Conservation (phyloP, 805 yeast species). For the Metschnikowia vanudenii region DNA sequence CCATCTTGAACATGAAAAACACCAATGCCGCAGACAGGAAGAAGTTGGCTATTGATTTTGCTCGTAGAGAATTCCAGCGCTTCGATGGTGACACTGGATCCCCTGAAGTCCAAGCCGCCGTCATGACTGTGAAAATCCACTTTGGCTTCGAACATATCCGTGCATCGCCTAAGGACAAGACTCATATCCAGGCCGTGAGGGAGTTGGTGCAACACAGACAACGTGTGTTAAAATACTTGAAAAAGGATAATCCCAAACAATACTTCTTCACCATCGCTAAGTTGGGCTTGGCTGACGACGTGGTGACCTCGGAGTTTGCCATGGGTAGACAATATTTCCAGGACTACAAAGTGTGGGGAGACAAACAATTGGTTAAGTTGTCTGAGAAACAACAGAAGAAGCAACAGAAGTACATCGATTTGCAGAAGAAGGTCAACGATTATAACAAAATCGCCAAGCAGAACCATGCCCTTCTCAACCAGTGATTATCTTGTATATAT, state of each 20-base stretch:
- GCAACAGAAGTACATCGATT: constrained; percentile 27
- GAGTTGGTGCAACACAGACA: constrained; percentile 90
- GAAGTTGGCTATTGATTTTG: constrained; percentile 59
- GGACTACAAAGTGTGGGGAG: constrained; percentile 76
- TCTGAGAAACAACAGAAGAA: constrained; percentile 36
- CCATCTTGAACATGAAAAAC: constrained; percentile 75
- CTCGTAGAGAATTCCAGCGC: constrained; percentile 77
- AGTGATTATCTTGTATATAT: constrained; percentile 13
- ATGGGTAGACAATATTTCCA: constrained; percentile 77
- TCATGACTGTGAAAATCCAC: constrained; percentile 77
- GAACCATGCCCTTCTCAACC: constrained; percentile 27
- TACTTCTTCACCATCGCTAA: constrained; percentile 86
- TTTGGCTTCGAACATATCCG: constrained; percentile 70
- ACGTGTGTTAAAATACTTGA: constrained; percentile 74
- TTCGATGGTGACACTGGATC: constrained; percentile 91
- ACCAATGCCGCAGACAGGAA: constrained; percentile 57
- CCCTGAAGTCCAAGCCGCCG: constrained; percentile 94
- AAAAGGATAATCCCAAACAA: constrained; percentile 72
- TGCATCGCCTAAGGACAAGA: constrained; percentile 68
- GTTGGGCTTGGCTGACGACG: constrained; percentile 81
- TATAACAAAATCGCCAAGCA: constrained; percentile 40
- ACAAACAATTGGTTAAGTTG: constrained; percentile 56
- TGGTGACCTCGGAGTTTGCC: constrained; percentile 75
- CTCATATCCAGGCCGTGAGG: constrained; percentile 68
- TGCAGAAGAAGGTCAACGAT: constrained; percentile 40